Conservation (phyloP, 495 filamentous ascomycete species). For the Penicillium canescens region DNA sequence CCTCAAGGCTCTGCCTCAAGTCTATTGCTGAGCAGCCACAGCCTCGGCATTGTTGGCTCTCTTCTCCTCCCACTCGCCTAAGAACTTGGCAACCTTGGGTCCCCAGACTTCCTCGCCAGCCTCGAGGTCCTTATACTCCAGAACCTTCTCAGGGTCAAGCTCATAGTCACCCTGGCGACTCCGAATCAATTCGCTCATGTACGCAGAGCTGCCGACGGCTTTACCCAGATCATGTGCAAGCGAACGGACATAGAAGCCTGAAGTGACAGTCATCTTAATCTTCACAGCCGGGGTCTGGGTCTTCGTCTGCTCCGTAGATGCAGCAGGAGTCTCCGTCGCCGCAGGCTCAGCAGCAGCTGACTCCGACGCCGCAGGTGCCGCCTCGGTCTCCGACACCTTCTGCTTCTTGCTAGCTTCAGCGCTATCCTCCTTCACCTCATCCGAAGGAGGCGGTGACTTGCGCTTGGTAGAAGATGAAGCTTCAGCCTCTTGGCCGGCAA, state of each 20-base stretch:
- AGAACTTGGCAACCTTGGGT: slow-evolving; percentile 65
- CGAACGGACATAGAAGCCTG: slow-evolving; percentile 95
- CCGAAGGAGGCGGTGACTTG: slow-evolving; percentile 33
- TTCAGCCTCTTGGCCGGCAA: slow-evolving; percentile 16
- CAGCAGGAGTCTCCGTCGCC: slow-evolving; percentile 7
- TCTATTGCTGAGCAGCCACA: slow-evolving; percentile 10
- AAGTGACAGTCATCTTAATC: slow-evolving; percentile 89
- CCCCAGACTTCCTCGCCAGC: slow-evolving; percentile 82
- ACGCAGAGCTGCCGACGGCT: slow-evolving; percentile 73
- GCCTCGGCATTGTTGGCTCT: slow-evolving; percentile 23
- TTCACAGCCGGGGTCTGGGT: slow-evolving; percentile 66
- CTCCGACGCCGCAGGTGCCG: slow-evolving; percentile 14
- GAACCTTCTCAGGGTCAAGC: slow-evolving; percentile 61
- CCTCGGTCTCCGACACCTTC: slow-evolving; percentile 33
- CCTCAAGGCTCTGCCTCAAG: neutral
- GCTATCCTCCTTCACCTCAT: slow-evolving; percentile 21
- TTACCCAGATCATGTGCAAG: slow-evolving; percentile 89
- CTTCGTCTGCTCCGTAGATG: slow-evolving; percentile 18
- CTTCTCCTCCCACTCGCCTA: slow-evolving; percentile 61
- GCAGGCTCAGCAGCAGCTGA: slow-evolving; percentile 18
- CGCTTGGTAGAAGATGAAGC: slow-evolving; percentile 24
- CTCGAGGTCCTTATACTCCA: slow-evolving; percentile 80
- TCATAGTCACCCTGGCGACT: slow-evolving; percentile 78
- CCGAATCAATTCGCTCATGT: slow-evolving; percentile 85
- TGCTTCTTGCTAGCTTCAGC: slow-evolving; percentile 35